These are phyloP conservation scores for Jatropha podagrica DNA, from an alignment of 441 rosid genomes.

Conservation along the genomic window DNA sequence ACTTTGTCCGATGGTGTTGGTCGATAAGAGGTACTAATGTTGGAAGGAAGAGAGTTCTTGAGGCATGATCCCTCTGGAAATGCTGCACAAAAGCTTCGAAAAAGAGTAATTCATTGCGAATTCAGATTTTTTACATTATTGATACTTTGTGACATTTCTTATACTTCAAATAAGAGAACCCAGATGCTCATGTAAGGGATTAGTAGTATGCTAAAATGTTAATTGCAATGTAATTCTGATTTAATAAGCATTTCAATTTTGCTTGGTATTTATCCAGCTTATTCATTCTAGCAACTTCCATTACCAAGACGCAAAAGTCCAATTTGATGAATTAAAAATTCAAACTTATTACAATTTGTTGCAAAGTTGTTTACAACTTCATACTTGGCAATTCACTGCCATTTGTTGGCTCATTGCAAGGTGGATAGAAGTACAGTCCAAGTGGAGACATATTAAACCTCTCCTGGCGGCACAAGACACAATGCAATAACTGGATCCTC, in stretches of 20 bases:
- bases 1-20: conserved; percentile 49
- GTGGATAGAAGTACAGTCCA: too few relatives aligned
- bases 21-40: conserved; percentile 25
- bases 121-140: background rate
- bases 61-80: background rate
- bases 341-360: too few relatives aligned
- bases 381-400: too few relatives aligned
- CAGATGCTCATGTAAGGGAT: background rate
- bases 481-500: background rate
- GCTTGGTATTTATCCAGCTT: too few relatives aligned
- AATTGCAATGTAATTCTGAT: too few relatives aligned
- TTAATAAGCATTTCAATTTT: too few relatives aligned
- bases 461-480: background rate
- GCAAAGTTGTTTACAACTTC: too few relatives aligned
- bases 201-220: background rate
- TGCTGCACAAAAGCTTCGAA: background rate
- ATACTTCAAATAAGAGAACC: background rate
- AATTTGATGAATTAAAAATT: too few relatives aligned
- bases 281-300: too few relatives aligned
- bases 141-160: background rate
- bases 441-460: too few relatives aligned
- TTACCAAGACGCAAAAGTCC: too few relatives aligned
- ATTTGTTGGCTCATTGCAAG: too few relatives aligned
- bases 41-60: background rate
- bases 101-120: background rate